These are phyloP conservation scores for Oryza meridionalis DNA, from an alignment of 176 grass and related monocot species.

Conservation along the genomic window DNA sequence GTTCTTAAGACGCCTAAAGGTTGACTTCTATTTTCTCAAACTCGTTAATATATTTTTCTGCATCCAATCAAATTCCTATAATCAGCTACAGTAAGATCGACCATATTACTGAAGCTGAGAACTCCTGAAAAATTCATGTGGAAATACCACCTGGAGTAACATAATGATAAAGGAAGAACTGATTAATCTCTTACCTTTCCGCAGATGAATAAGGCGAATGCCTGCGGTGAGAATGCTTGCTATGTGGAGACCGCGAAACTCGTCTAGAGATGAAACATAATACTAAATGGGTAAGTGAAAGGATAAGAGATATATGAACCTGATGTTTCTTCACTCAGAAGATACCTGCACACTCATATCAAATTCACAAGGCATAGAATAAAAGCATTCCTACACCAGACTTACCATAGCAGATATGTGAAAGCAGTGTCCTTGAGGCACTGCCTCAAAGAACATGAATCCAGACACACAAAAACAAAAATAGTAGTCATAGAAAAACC, in stretches of 20 bases:
- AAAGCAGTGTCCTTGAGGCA: slow-evolving; percentile 6
- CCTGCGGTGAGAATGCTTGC: slow-evolving; percentile 90
- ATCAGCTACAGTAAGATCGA: slow-evolving; percentile 10
- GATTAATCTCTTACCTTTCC: slow-evolving; percentile 65
- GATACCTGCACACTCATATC: slow-evolving; percentile 57
- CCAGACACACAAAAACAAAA: background rate
- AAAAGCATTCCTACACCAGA: slow-evolving; percentile 10
- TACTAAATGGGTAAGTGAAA: slow-evolving; percentile 76
- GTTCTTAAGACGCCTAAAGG: background rate
- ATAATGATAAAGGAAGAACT: slow-evolving; percentile 39
- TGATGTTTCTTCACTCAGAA: slow-evolving; percentile 63
- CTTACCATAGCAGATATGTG: slow-evolving; percentile 17
- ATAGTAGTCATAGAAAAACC: background rate
- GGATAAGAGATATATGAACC: slow-evolving; percentile 58
- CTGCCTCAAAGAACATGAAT: slow-evolving; percentile 14
- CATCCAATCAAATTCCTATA: slow-evolving; percentile 24
- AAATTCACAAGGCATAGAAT: slow-evolving; percentile 37
- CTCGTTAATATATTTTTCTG: background rate
- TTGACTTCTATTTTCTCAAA: background rate
- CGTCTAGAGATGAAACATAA: slow-evolving; percentile 95
- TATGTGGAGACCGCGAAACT: slow-evolving; percentile 89
- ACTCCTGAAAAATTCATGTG: slow-evolving; percentile 15
- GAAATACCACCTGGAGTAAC: slow-evolving; percentile 42
- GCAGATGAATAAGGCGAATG: slow-evolving; percentile 79
- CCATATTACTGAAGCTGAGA: slow-evolving; percentile 20